These are phyloP conservation scores for Mollisiaceae sp. DNA, from an alignment of 2,329 filamentous ascomycete species.

Conservation along the genomic window DNA sequence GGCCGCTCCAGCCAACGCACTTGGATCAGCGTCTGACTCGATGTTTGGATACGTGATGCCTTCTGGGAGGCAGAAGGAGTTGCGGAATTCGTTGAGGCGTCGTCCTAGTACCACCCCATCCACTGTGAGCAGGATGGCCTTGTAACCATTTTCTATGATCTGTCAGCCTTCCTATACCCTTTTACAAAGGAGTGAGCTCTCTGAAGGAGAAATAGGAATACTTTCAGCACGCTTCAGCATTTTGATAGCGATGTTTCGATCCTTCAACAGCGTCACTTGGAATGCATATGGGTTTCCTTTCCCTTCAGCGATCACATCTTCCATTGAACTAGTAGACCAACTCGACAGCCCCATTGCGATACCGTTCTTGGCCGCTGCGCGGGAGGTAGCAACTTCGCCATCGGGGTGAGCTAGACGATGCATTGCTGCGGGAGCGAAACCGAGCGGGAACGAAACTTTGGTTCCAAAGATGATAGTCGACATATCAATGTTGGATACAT, in stretches of 20 bases:
- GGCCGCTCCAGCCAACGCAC: constrained; percentile 33
- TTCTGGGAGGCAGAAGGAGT: constrained; percentile 54
- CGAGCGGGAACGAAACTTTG: constrained; percentile 51
- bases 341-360: constrained; percentile 49
- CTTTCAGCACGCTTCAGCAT: constrained; percentile 51
- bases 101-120: constrained; percentile 59
- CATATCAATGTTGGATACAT: constrained; percentile 47
- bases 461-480: constrained; percentile 51
- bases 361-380: constrained; percentile 52
- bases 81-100: constrained; percentile 58
- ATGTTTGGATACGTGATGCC: constrained; percentile 52
- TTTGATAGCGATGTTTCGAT: constrained; percentile 49
- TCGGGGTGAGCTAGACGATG: constrained; percentile 56
- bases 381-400: constrained; percentile 57
- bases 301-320: constrained; percentile 51
- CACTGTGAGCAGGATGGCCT: constrained; percentile 59
- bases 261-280: constrained; percentile 58
- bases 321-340: constrained; percentile 51
- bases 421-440: constrained; percentile 51
- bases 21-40: constrained; percentile 38
- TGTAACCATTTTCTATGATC: constrained; percentile 50
- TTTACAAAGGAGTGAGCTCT: too few relatives aligned
- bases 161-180: not conserved
- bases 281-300: constrained; percentile 54
- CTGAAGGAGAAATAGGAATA: constrained; percentile 29